Evolutionary conservation across 495 filamentous ascomycete genomes (phyloP), one percentile per base, ranked within the genome.

Genomic region (Cercophora samala): DNA sequence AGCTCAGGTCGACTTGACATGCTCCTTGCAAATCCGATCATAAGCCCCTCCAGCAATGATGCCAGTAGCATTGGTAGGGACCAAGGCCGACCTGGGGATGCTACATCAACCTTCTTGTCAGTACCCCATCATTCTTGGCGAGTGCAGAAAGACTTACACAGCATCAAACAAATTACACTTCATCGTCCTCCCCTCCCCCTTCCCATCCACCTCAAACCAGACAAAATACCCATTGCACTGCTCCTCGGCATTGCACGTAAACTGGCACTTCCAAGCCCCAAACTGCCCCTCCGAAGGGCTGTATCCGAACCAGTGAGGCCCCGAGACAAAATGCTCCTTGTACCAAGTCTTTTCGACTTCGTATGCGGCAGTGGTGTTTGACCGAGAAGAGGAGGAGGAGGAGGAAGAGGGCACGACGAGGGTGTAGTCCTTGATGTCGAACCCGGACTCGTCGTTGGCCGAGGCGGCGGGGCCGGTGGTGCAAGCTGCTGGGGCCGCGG

Each of bases 251-350:
- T 79, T 79, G 70, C 77, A 79, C 6, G 63, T 69, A 24, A 70
- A 78, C 73, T 78, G 76, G 64, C 77, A 79, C 67, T 76, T 76
- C 64, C 72, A 78, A 1, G 74, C 70, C 21, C 68, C 76, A 25
- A 72, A 76, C 1, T 68, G 72, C 3, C 72, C 71, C 21, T 42
- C 66, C 13, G 46, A 19, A 8, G 8, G 11, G 15, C 15, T 46
- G 15, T 46, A 46, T 9, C 37, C 37, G 15, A 46, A 55, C 42
- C 72, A 70, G 42, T 76, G 74, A 22, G 74, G 73, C 1, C 73
- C 74, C 0, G 73, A 75, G 21, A 76, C 24, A 24, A 62, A 69
- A 26, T 76, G 74, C 9, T 60, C 21, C 18, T 56, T 46, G 29
- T 66, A 69, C 73, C 73, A 76, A 15, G 64, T 62, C 59, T 54